These are phyloP conservation scores for Canna indica DNA, from an alignment of 176 grass and related monocot species.

Conservation along the genomic window DNA sequence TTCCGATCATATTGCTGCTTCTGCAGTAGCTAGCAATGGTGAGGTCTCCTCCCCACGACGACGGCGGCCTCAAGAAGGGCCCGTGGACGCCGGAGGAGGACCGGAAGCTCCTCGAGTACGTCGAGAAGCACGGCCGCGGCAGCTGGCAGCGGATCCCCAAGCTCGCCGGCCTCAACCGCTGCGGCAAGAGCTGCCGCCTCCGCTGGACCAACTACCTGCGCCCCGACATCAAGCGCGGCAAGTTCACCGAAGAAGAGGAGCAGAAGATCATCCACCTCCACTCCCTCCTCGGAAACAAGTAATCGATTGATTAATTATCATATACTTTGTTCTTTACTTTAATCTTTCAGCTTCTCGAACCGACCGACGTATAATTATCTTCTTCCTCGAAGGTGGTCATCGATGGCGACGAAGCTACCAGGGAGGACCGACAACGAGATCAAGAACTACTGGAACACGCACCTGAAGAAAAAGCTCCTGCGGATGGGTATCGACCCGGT, in stretches of 20 bases:
- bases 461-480: slow-evolving; percentile 77
- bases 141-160: slow-evolving; percentile 8
- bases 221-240: slow-evolving; percentile 73
- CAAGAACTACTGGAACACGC: slow-evolving; percentile 98
- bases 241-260: slow-evolving; percentile 62
- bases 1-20: too few species aligned
- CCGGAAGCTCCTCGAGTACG: not conserved
- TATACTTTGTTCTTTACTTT: too few species aligned
- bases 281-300: slow-evolving; percentile 65
- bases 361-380: not conserved
- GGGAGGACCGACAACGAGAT: slow-evolving; percentile 85
- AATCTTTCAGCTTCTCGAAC: not conserved
- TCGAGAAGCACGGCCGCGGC: slow-evolving; percentile 4
- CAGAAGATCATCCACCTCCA: slow-evolving; percentile 55
- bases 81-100: slow-evolving; percentile 21
- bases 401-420: slow-evolving; percentile 47
- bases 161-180: slow-evolving; percentile 36
- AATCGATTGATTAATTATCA: not conserved
- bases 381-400: slow-evolving; percentile 47
- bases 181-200: slow-evolving; percentile 90
- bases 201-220: slow-evolving; percentile 90
- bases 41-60: not conserved
- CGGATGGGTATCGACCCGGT: slow-evolving; percentile 76
- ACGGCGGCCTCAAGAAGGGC: not conserved
- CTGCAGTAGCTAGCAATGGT: too few species aligned